Evolutionary conservation across 495 filamentous ascomycete genomes (phyloP), one percentile per base, ranked within the genome.

Genomic region (Pseudomonodictys pantanalensis): DNA sequence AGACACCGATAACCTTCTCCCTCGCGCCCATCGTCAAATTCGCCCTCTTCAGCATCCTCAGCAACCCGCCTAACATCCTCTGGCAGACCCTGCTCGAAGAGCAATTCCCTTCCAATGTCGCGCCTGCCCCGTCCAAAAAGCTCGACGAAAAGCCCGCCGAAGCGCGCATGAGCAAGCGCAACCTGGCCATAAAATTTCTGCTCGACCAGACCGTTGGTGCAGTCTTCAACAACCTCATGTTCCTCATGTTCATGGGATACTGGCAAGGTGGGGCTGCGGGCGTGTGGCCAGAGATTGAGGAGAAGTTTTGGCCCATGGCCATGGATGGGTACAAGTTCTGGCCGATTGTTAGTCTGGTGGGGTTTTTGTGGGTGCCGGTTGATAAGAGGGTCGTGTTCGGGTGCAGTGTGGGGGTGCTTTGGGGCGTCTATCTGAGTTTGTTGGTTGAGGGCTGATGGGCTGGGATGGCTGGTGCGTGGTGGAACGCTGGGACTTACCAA

Each of bases 201-300:
- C 77, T 96, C 2, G 93, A 98, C 69, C 91, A 95, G 72, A 89
- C 87, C 0, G 50, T 91, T 11, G 87, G 86, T 10, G 87, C 85
- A 3, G 78, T 82, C 10, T 66, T 87, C 55, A 98, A 98, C 70
- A 95, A 89, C 5, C 70, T 87, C 4, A 62, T 89, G 24, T 97
- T 95, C 72, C 80, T 88, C 15, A 76, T 77, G 18, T 71, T 78
- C 32, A 83, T 86, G 59, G 77, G 80, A 58, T 52, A 79, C 42
- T 23, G 54, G 35, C 17, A 47, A 55, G 32, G 20, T 29, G 35
- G 49, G 48, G 17, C 20, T 51, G 2, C 30, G 8, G 35, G 30
- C 3, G 25, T 55, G 6, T 30, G 10, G 17, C 28, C 15, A 0
- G 61, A 60, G 33, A 35, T 58, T 8, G 29, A 80, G 69, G 85